Evolutionary conservation across 108 stramenopile species (phyloP).

Genomic region (Nitzschia sp.): DNA sequence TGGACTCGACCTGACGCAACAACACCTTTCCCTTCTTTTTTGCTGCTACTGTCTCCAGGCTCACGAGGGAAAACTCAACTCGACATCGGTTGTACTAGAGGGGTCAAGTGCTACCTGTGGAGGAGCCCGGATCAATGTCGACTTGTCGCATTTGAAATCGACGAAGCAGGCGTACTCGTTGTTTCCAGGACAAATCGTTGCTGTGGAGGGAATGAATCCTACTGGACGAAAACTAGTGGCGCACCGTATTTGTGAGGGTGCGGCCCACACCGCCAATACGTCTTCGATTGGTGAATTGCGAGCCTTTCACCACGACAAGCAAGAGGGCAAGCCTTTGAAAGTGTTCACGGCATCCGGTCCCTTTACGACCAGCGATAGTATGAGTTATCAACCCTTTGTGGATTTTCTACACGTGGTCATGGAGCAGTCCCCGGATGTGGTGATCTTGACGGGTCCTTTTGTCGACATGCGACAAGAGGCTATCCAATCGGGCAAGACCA

Average conservation of each 20-base stretch:
- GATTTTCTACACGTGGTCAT: constrained; percentile 77
- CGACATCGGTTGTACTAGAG: constrained; percentile 87
- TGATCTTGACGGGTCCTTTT: constrained; percentile 95
- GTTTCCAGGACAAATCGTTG: constrained; percentile 97
- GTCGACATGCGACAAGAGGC: constrained; percentile 84
- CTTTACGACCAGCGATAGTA: constrained; percentile 84
- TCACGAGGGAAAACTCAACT: constrained; percentile 89
- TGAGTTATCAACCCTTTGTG: constrained; percentile 88
- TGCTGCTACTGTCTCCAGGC: constrained; percentile 50
- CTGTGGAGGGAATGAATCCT: constrained; percentile 88
- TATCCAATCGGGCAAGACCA: constrained; percentile 41
- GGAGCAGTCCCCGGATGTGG: constrained; percentile 82
- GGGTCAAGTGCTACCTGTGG: constrained; percentile 80
- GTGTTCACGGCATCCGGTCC: constrained; percentile 89
- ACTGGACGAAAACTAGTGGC: constrained; percentile 83
- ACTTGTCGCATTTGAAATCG: constrained; percentile 45
- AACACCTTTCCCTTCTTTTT: background rate
- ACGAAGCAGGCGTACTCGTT: constrained; percentile 64
- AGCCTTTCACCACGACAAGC: constrained; percentile 47
- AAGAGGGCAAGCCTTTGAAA: constrained; percentile 63
- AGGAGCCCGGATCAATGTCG: constrained; percentile 84
- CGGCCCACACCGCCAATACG: constrained; percentile 33
- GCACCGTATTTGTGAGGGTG: constrained; percentile 74
- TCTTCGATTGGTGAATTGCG: constrained; percentile 50
- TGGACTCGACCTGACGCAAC: background rate